Percentiles rank a stretch among this genome's conserved stretches.
Evolutionary conservation across 164 flowering plant genomes (phyloP).

Genomic region (Santalum album): DNA sequence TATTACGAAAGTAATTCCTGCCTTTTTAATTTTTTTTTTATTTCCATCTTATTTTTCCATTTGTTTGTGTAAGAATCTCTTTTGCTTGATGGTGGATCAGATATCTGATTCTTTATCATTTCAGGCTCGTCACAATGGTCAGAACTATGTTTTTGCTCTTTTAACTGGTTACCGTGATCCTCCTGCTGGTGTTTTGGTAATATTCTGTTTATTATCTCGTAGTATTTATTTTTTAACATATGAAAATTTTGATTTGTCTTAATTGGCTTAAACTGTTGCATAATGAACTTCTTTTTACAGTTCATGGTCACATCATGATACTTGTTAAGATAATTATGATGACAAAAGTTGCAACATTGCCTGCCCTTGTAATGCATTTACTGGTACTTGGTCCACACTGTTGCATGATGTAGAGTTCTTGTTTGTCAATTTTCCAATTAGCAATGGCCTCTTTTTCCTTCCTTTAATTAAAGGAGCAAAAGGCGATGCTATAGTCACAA

Average conservation of each 20-base stretch:
- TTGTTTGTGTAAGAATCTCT: neutral
- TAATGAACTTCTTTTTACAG: too few species aligned
- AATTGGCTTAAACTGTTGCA: too few species aligned
- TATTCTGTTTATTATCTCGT: slow-evolving; percentile 13
- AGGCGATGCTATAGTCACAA: too few species aligned
- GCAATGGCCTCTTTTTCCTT: too few species aligned
- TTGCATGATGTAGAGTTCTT: neutral
- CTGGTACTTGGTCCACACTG: neutral
- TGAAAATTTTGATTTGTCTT: too few species aligned
- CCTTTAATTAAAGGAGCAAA: too few species aligned
- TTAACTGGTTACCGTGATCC: slow-evolving; percentile 88
- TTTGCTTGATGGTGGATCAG: neutral
- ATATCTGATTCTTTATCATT: slow-evolving; percentile 8
- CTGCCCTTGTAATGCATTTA: too few species aligned
- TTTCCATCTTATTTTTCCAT: neutral
- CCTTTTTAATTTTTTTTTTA: neutral
- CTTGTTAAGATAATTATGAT: too few species aligned
- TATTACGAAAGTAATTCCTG: slow-evolving; percentile 56
- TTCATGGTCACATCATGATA: too few species aligned
- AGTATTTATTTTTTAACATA: too few species aligned
- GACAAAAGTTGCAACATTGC: too few species aligned
- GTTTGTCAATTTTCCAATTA: too few species aligned
- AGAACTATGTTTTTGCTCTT: slow-evolving; percentile 82
- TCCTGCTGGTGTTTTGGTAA: slow-evolving; percentile 84
- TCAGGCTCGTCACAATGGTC: slow-evolving; percentile 94